phyloP scores from a whole-genome alignment of 352 stramenopile species.

The Saprolegnia diclina region DNA sequence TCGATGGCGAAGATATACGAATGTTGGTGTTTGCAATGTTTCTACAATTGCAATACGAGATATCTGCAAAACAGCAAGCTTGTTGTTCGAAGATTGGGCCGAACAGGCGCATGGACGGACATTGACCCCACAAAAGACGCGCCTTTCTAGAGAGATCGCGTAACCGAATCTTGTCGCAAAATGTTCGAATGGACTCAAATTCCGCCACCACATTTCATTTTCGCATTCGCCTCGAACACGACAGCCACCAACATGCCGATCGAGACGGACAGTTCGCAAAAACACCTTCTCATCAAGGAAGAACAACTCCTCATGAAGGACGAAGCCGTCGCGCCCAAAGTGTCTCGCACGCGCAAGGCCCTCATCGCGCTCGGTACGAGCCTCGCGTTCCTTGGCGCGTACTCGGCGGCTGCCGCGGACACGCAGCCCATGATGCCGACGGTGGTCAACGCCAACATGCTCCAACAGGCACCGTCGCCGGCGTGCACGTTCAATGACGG shows the following conservation, averaged over 20 bases:
- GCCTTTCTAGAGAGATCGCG: too few relatives aligned
- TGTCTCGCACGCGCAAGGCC: not conserved
- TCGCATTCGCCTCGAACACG: not conserved
- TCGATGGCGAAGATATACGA: too few relatives aligned
- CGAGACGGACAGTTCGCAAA: not conserved
- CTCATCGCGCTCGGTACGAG: not conserved
- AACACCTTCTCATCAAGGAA: not conserved
- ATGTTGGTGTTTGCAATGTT: too few relatives aligned
- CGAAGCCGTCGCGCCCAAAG: not conserved
- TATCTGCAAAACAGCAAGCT: too few relatives aligned
- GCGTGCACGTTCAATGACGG: constrained; percentile 4
- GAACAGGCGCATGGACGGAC: too few relatives aligned
- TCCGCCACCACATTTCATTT: too few relatives aligned
- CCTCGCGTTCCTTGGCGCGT: not conserved
- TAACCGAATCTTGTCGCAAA: too few relatives aligned
- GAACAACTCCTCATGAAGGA: not conserved
- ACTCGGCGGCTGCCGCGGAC: not conserved
- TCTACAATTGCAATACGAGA: too few relatives aligned
- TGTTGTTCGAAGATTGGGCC: too few relatives aligned
- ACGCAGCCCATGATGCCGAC: not conserved
- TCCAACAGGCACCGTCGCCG: not conserved
- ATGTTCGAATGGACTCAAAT: too few relatives aligned
- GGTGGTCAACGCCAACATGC: not conserved
- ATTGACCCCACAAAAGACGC: too few relatives aligned
- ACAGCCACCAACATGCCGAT: not conserved